Conservation (phyloP, 2,329 filamentous ascomycete genomes). For the Epichloe sibirici region DNA sequence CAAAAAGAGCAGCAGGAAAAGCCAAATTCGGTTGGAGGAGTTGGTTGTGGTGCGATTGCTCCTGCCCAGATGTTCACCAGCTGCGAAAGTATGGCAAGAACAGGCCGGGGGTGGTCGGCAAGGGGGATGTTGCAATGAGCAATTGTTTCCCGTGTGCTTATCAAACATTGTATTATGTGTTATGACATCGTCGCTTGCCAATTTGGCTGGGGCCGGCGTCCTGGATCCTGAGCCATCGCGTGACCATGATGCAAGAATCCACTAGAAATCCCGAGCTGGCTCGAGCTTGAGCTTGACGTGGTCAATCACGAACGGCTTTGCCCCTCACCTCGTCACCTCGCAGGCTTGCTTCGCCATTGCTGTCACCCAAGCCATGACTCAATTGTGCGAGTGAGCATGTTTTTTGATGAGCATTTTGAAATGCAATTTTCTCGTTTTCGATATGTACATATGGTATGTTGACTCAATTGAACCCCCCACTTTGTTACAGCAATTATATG, state of each 20-base stretch:
- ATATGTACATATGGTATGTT: neutral
- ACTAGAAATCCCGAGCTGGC: neutral
- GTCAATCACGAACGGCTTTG: neutral
- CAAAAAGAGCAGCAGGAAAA: too few species aligned
- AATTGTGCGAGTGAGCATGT: neutral
- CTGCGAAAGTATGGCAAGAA: neutral
- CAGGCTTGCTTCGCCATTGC: neutral
- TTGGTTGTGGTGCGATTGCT: too few species aligned
- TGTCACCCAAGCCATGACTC: neutral
- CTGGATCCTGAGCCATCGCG: constrained; percentile 1
- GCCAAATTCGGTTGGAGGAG: too few species aligned
- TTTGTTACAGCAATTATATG: too few species aligned
- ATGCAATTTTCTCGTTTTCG: neutral
- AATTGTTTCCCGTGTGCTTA: too few species aligned
- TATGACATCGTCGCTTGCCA: too few species aligned
- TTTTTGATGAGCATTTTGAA: neutral
- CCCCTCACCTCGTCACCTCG: neutral
- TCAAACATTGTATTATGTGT: too few species aligned
- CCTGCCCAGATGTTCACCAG: neutral
- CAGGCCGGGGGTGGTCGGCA: neutral
- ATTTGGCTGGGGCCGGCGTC: neutral
- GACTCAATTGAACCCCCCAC: too few species aligned
- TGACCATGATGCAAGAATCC: constrained; percentile 2
- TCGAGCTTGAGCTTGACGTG: neutral
- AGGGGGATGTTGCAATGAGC: neutral